phyloP scores from a whole-genome alignment of 306 rosid species.

The Trifolium pratense region DNA sequence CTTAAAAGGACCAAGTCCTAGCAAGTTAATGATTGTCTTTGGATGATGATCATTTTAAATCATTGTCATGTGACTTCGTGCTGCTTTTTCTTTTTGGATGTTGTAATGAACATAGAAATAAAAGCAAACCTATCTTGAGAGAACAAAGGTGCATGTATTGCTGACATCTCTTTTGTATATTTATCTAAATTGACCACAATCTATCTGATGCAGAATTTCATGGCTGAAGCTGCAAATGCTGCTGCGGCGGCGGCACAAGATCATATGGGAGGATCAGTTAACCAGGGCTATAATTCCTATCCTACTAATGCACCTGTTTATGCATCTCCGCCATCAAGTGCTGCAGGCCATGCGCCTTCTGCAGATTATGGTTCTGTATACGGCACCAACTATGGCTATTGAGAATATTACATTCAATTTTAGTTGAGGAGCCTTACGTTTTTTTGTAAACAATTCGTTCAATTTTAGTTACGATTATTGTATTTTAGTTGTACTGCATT shows the following conservation, averaged over 20 bases:
- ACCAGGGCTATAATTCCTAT: constrained; percentile 57
- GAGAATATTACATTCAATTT: constrained; percentile 37
- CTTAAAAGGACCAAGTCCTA: background rate
- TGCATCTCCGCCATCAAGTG: constrained; percentile 51
- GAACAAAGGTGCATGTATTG: constrained; percentile 15
- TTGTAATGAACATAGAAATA: constrained; percentile 11
- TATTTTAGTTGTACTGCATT: constrained; percentile 37
- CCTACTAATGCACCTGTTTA: constrained; percentile 54
- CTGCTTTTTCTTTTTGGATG: background rate
- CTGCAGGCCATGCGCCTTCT: constrained; percentile 53
- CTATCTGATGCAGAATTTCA: constrained; percentile 59
- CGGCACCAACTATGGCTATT: constrained; percentile 60
- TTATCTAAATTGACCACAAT: background rate
- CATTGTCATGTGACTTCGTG: constrained; percentile 1
- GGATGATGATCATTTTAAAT: background rate
- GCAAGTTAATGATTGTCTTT: constrained; percentile 3
- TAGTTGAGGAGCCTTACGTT: constrained; percentile 35
- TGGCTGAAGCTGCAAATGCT: constrained; percentile 67
- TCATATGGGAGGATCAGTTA: constrained; percentile 50
- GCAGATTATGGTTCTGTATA: constrained; percentile 60
- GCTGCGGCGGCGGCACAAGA: constrained; percentile 37
- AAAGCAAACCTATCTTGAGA: background rate
- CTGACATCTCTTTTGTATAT: background rate
- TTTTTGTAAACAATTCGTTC: constrained; percentile 38
- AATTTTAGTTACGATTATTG: constrained; percentile 18